phyloP scores from a whole-genome alignment of 257 asterid species.

The Solanum medicagineum region DNA sequence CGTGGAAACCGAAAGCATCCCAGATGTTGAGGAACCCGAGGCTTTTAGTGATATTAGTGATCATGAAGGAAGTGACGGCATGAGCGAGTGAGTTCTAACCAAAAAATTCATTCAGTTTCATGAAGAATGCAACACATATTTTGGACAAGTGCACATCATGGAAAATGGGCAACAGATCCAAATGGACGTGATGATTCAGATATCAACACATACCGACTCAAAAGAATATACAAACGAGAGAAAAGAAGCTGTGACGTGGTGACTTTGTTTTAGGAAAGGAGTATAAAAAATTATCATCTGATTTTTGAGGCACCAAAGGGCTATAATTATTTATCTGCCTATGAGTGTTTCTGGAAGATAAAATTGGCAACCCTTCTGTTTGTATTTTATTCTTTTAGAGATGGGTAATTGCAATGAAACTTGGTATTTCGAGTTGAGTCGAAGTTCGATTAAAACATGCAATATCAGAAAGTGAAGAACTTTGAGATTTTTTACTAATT shows the following conservation, averaged over 20 bases:
- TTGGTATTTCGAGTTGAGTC: not conserved
- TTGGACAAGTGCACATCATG: not conserved
- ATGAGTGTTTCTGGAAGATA: not conserved
- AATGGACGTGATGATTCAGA: not conserved
- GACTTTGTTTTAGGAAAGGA: not conserved
- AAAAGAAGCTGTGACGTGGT: not conserved
- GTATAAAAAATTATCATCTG: not conserved
- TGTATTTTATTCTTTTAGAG: not conserved
- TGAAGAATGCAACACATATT: not conserved
- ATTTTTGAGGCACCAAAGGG: not conserved
- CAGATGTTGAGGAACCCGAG: constrained; percentile 32
- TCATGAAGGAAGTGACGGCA: constrained; percentile 25
- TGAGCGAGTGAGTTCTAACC: constrained; percentile 21
- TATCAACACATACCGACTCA: not conserved
- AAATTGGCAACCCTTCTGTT: not conserved
- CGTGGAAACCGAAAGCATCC: constrained; percentile 53
- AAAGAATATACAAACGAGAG: not conserved
- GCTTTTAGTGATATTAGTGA: constrained; percentile 37
- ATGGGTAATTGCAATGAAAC: not conserved
- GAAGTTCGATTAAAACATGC: not conserved
- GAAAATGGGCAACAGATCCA: not conserved
- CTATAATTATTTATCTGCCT: not conserved
- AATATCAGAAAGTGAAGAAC: not conserved
- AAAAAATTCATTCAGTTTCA: not conserved
- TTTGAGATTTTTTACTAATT: no score